Base-by-base conservation (phyloP, 768 basidiomycete species). In the Ramaria sp. region DNA sequence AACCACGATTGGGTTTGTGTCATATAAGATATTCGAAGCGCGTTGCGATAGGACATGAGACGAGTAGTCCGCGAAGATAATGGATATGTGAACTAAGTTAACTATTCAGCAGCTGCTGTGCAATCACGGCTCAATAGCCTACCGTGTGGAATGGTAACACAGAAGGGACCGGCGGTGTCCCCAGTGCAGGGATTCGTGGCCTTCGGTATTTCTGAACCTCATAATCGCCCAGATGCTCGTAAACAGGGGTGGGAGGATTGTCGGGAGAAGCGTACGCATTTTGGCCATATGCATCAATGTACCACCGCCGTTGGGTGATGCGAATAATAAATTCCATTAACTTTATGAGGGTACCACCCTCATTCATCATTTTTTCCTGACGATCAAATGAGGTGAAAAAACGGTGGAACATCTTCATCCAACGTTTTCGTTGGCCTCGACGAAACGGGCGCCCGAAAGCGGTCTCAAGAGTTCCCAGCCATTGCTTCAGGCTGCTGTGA, bases 61-160 rank as follows among this genome's bases (percentile, higher is more conserved):
- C 78, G 75, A 22, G 70, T 73, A 24, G 68, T 66, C 19, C 77
- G 68, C 19, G 73, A 58, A 1, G 67, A 64, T 41, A 79, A 60
- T 9, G 78, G 73, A 51, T 76, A 71, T 2, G 73, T 75, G 66
- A 79, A 79, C 75, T 77, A 60, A 6, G 20, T 42, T 20, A 3
- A 15, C 19, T 49, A 54, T n/a, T 52, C n/a, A 52, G 51, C 24
- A 6, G 34, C 34, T 13, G 24, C n/a, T 30, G 30, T 31, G 12
- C 2, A 37, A 4, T 10, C 24, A 52, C 27, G 11, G 38, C 6
- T 12, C 30, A 19, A 17, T 10, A 15, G 58, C 74, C 57, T 54
- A 77, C 75, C 24, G 75, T 75, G 51, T 79, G 75, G 63, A 79
- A 79, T 0, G 78, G 78, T 7, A 79, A 60, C 19, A 79, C 73